Evolutionary conservation across 495 filamentous ascomycete species (phyloP), one percentile per base, ranked within the genome.

Genomic region (Thermothielavioides terrestris): DNA sequence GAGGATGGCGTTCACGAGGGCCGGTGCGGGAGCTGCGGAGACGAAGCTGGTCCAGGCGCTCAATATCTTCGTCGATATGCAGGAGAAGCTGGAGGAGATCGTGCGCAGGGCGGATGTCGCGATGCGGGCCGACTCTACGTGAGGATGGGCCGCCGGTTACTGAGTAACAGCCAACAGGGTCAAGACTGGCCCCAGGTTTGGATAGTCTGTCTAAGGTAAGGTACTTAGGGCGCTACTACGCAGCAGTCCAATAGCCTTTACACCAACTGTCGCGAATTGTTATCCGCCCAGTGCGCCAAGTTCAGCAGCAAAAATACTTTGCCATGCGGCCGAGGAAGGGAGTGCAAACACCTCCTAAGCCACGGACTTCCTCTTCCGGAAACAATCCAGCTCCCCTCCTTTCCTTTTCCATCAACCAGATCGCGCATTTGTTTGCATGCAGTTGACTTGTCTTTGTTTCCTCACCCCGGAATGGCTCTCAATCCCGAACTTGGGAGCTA

Each of bases 61-160:
- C 35, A 76, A 79, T 54, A 78, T 80, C 26, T 83, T 84, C 61
- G 74, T 71, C 17, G 72, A 79, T 15, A 76, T 77, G 67, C 80
- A 84, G 55, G 67, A 77, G 32, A 70, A 65, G 42, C 40, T 81
- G 15, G 76, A 79, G 52, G 59, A 52, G 25, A 43, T 79, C 23
- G 70, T 76, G 56, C 52, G 57, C 55, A 21, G 21, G 40, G 18
- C 38, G 21, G 49, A 55, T 35, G 27, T 12, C 0, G 28, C 17
- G 44, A 4, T 6, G 36, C 1, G 1, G 18, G 25, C n/a, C n/a
- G n/a, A n/a, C n/a, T n/a, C n/a, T n/a, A n/a, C n/a, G n/a, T 21
- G 38, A n/a, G 17, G 3, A n/a, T 30, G 15, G 41, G 27, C n/a
- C n/a, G n/a, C n/a, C n/a, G n/a, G n/a, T n/a, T n/a, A n/a, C n/a